A percentile compares a stretch with the other conserved stretches of the same genome.
Evolutionary conservation across 2,329 filamentous ascomycete species (phyloP).

Genomic region (Xylaria sp.): DNA sequence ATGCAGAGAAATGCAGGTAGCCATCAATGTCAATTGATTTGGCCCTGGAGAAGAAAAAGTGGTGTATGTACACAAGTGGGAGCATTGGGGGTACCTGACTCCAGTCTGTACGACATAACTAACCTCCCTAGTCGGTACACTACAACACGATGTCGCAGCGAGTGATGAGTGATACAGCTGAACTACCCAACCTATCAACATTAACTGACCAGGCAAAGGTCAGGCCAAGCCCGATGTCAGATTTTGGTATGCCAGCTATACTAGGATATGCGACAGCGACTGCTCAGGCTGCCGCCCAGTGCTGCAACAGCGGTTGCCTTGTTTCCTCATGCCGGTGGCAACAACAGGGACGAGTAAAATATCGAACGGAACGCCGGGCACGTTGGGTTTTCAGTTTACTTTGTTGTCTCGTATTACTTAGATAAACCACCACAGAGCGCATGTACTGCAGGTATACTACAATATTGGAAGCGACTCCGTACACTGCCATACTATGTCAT

Average conservation of each 20-base stretch:
- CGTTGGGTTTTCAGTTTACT: slow-evolving; percentile 11
- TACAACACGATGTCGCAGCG: not conserved
- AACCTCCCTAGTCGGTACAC: not conserved
- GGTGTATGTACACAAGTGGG: not conserved
- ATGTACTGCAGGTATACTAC: too few species aligned
- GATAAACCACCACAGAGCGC: not conserved
- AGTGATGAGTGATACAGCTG: slow-evolving; percentile 9
- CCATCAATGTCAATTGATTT: not conserved
- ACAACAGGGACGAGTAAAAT: not conserved
- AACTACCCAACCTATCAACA: not conserved
- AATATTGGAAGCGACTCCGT: too few species aligned
- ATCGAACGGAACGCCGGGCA: slow-evolving; percentile 3
- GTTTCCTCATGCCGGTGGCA: not conserved
- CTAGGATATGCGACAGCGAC: not conserved
- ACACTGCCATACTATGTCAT: too few species aligned
- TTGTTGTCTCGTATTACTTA: slow-evolving; percentile 23
- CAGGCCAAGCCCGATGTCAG: slow-evolving; percentile 24
- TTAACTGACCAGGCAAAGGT: slow-evolving; percentile 1
- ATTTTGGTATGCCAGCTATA: slow-evolving; percentile 14
- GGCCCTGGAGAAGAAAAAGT: not conserved
- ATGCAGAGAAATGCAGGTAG: not conserved
- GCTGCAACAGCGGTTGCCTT: not conserved
- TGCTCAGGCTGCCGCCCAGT: not conserved
- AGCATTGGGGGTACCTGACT: not conserved
- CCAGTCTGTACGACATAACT: not conserved